Conservation (phyloP, 257 asterid genomes). For the Apocynum venetum region DNA sequence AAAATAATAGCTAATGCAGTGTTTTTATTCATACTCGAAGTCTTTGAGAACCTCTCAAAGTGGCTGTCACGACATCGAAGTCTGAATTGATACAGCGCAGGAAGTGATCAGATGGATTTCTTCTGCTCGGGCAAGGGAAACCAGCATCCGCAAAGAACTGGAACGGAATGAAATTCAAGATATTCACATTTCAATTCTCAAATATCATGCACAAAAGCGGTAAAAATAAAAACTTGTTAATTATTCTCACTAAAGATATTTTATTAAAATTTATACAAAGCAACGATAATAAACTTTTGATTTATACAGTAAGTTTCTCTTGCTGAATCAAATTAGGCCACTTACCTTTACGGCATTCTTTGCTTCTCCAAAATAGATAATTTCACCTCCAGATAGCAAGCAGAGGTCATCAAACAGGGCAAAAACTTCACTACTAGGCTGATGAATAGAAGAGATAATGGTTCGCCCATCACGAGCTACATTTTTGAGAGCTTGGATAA, state of each 20-base stretch:
- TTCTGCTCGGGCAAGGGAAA: slow-evolving; percentile 88
- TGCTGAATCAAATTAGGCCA: neutral
- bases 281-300: neutral
- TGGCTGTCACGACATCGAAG: slow-evolving; percentile 77
- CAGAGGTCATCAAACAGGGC: slow-evolving; percentile 87
- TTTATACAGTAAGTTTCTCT: neutral
- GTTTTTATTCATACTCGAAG: slow-evolving; percentile 50
- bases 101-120: slow-evolving; percentile 96
- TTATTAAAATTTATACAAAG: neutral
- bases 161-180: neutral
- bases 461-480: slow-evolving; percentile 92
- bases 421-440: slow-evolving; percentile 94
- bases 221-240: neutral
- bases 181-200: neutral
- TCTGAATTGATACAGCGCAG: slow-evolving; percentile 86
- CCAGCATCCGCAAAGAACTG: slow-evolving; percentile 98
- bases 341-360: slow-evolving; percentile 65
- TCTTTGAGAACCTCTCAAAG: slow-evolving; percentile 72
- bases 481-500: slow-evolving; percentile 74
- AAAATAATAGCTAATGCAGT: neutral
- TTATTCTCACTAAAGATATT: neutral
- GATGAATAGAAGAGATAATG: slow-evolving; percentile 87
- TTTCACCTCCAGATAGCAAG: slow-evolving; percentile 79
- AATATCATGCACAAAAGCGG: neutral
- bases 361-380: slow-evolving; percentile 86